Conservation (phyloP, 2,329 filamentous ascomycete species). For the Hypomyces perniciosus region DNA sequence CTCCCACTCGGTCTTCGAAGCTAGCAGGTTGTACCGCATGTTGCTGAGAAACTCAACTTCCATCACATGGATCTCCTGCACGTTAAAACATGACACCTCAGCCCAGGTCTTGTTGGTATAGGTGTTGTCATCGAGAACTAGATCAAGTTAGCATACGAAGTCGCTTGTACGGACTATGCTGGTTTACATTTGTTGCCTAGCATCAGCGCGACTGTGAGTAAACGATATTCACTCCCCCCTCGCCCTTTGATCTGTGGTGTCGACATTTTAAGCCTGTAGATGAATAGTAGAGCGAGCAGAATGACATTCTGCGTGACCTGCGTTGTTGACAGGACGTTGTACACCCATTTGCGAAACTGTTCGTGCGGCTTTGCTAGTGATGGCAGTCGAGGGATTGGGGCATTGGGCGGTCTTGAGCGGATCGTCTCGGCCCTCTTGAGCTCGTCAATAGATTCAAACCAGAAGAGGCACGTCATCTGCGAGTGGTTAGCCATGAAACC, state of each 20-base stretch:
- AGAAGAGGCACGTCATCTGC: slow-evolving; percentile 92
- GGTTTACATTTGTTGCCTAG: slow-evolving; percentile 87
- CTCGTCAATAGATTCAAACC: slow-evolving; percentile 87
- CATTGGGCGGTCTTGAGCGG: slow-evolving; percentile 33
- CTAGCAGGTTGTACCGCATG: slow-evolving; percentile 89
- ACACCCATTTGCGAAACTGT: slow-evolving; percentile 90
- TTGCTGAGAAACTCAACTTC: slow-evolving; percentile 99
- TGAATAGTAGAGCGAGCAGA: slow-evolving; percentile 80
- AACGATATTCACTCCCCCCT: slow-evolving; percentile 84
- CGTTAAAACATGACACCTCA: slow-evolving; percentile 89
- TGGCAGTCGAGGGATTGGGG: slow-evolving; percentile 49
- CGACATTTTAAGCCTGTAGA: slow-evolving; percentile 85
- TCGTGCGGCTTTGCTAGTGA: slow-evolving; percentile 68
- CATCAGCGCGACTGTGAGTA: slow-evolving; percentile 94
- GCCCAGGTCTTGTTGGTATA: slow-evolving; percentile 99
- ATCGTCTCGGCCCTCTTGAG: slow-evolving; percentile 67
- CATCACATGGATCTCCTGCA: slow-evolving; percentile 97
- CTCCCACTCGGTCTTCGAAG: slow-evolving; percentile 79
- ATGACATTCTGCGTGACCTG: slow-evolving; percentile 97
- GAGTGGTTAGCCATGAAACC: background rate
- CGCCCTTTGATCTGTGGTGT: slow-evolving; percentile 88
- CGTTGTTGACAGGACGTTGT: slow-evolving; percentile 83
- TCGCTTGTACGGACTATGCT: background rate
- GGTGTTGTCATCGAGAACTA: slow-evolving; percentile 93
- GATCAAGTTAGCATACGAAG: slow-evolving; percentile 16